Base-by-base conservation (phyloP, 225 moss, liverwort and hornwort species). In the Thuidium tamariscinum region DNA sequence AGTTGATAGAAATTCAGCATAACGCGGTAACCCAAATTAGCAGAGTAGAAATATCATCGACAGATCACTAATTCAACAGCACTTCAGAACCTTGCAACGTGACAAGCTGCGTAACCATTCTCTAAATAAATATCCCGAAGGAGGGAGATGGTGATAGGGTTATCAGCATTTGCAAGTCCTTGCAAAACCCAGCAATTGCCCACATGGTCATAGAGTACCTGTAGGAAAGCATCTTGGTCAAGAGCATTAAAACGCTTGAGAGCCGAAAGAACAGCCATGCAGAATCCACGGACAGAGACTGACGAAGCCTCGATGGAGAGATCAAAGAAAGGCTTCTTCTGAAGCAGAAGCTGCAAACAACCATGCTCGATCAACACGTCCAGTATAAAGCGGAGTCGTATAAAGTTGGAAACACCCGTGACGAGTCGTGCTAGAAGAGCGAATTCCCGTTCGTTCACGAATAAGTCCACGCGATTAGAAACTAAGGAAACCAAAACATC, bases 401-500 rank as follows among this genome's bases (percentile, higher is more conserved):
- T 96, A 76, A 97, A 97, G 84, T 97, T 97, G 91, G 96, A 93
- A 82, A 99, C 92, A 63, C 98, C 98, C 73, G 98, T 99, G 25
- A 97, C 89, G 30, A 99, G 94, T 67, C 98, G 97, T 66, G 98
- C 96, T 60, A 99, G 91, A 69, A 95, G 94, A 75, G 94, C 36
- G 75, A 95, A 97, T 86, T 97, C 97, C 72, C 90, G 92, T 90
- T 99, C 96, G 19, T 93, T 87, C 61, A 99, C 93, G 81, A 97
- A 99, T 30, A 95, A 92, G 34, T 99, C 97, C 79, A 99, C 94
- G 77, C 98, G 94, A 22, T 95, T 93, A 48, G 94, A 93, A 87
- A 97, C 97, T 69, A 99, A 92, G 82, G 98, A 94, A 54, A 99
- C 97, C 90, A 99, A 89, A 86, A 99, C 97, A 88, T 97, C 98